Evolutionary conservation across 352 stramenopile species (phyloP), one percentile per base, ranked within the genome.

Genomic region (Globisporangium canariense): DNA sequence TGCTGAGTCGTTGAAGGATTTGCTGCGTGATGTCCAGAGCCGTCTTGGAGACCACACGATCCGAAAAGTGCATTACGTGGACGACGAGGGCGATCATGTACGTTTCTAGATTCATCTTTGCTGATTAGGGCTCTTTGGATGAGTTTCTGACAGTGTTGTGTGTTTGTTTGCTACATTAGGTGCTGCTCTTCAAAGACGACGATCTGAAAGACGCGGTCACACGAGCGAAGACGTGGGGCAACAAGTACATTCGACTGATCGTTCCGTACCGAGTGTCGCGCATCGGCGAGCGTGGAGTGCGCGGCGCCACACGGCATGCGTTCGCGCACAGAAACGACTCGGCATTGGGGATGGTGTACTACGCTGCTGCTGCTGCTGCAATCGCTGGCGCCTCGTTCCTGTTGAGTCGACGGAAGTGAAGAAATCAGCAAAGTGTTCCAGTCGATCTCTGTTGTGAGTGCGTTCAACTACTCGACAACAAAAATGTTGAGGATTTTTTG

Each of bases 221-320:
- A 18, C 78, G 82, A 56, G 87, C 87, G 6, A 83, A 81, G 14
- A 91, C 74, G 54, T 93, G 84, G 76, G 83, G 82, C 34, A 93
- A 91, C 73, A 92, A 93, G 63, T 94, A 93, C 61, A 82, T 96
- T 51, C 81, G 83, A 0, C 69, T 96, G 3, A 86, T 86, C 40
- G 69, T 93, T 34, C 74, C 80, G 49, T 77, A 86, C 28, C 74
- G 80, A 16, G 66, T 88, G 22, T 58, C 66, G 1, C 67, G 67
- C 20, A 43, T 54, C 6, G 59, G 69, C 25, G 73, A 76, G 32
- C 63, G 68, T 28, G 47, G 36, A 10, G 43, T 49, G 16, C 56
- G 71, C 14, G 36, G 66, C 4, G 65, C 70, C 10, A 73, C 76
- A 10, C 82, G 74, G 1, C 79, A 75, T 41, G 75, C 68, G 14